Evolutionary conservation across 129 eudicot genomes (phyloP), one percentile per base, ranked within the genome.

Genomic region (Solidago caesia): DNA sequence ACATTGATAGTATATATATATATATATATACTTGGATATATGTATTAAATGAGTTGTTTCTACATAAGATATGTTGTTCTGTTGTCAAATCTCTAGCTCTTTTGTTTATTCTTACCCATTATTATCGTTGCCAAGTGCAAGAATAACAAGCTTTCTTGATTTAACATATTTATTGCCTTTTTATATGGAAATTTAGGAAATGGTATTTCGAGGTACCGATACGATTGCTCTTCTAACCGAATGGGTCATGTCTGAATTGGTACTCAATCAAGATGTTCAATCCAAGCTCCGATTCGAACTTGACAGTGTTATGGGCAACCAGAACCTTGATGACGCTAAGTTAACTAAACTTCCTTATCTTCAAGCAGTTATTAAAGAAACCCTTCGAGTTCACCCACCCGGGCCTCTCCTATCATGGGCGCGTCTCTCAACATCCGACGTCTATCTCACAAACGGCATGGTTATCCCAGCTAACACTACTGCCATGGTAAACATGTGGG

Each of bases 331-430:
- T 5, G 78, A 79, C 16, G 70, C 84, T 6, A 84, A 64, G 44
- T 26, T 84, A 14, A 27, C 84, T 0, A 77, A 65, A 33, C 70
- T 86, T 44, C 81, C 83, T 27, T 87, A 86, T 82, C 82, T 89
- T 4, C 82, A 84, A 56, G 96, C 91, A 14, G 86, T 89, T 46
- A 76, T 81, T 4, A 81, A 81, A 65, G 84, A 81, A 25, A 75
- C 84, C 7, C 72, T 81, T 8, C 80, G 82, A 3, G 7, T 84
- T 3, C 92, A 89, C 46, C 92, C 92, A 55, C 88, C 88, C 1
- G 92, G 92, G 0, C 92, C 96, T 15, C 89, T 89, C 70, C 68
- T 89, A 2, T 86, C 96, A 29, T 89, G 96, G 96, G 85, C 96
- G 26, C 84, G 89, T 11, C 83, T 89, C 27, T 84, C 88, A 33